Conservation (phyloP, 2,329 filamentous ascomycete species). For the Fusarium fujikuroi region DNA sequence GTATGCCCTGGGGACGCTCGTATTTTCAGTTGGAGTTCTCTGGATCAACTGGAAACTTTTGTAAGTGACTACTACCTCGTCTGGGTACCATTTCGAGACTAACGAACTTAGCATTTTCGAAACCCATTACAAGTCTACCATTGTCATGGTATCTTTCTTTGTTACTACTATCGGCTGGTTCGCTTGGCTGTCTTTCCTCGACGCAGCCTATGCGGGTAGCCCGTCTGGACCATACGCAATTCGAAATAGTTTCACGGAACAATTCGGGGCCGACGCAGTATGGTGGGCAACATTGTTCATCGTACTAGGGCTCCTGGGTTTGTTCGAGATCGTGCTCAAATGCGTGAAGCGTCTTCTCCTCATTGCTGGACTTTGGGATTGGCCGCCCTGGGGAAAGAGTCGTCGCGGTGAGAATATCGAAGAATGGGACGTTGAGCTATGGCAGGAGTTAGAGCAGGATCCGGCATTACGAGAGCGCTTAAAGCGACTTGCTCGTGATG, state of each 20-base stretch:
- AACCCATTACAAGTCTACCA: conserved; percentile 77
- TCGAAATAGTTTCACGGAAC: conserved; percentile 70
- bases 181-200: conserved; percentile 79
- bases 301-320: conserved; percentile 67
- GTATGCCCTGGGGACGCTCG: conserved; percentile 78
- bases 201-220: conserved; percentile 65
- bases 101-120: conserved; percentile 68
- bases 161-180: conserved; percentile 74
- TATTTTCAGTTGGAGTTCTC: conserved; percentile 75
- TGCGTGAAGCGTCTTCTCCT: conserved; percentile 58
- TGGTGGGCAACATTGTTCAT: conserved; percentile 82
- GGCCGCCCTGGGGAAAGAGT: conserved; percentile 55
- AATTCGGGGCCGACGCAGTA: conserved; percentile 73
- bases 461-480: conserved; percentile 56
- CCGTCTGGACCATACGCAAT: conserved; percentile 72
- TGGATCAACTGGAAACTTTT: conserved; percentile 83
- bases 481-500: conserved; percentile 53
- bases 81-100: conserved; percentile 18
- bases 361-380: conserved; percentile 59
- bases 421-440: conserved; percentile 64
- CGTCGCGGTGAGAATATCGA: conserved; percentile 53
- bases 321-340: conserved; percentile 73
- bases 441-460: conserved; percentile 69
- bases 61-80: conserved; percentile 56
- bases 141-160: conserved; percentile 69